Base-by-base conservation (phyloP, 306 rosid genomes). In the Gleditsia sinensis region DNA sequence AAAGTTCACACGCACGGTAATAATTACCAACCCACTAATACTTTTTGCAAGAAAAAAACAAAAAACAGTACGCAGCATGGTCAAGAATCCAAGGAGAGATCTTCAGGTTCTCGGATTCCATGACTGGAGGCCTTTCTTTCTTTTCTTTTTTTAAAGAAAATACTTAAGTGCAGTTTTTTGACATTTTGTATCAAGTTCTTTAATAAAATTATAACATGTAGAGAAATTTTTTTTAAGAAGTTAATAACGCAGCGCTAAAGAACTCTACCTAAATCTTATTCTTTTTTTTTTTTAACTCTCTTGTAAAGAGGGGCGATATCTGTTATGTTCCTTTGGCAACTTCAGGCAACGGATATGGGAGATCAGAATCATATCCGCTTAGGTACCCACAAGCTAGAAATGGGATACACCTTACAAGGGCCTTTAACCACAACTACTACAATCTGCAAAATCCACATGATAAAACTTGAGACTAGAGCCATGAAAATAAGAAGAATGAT, bases 361-460 rank as follows among this genome's bases (percentile, higher is more conserved):
- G 90, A 81, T 93, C 98, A 21, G 97, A 93, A 60, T 93, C 98
- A 72, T 93, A 90, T 24, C 97, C 95, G 63, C 80, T 71, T 21
- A 93, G 97, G 75, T 92, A 94, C 72, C 98, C 98, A 9, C 98
- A 92, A 46, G 96, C 94, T 76, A 90, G 90, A 78, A 92, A 92
- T 49, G 98, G 97, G 77, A 89, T 93, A 94, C 82, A 91, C 93
- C 90, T 88, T 90, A 71, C 88, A 91, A 27, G 93, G 86, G 67
- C 98, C 94, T 87, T 90, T 97, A 81, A 89, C 93, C 88, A 36
- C 97, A 95, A 72, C 97, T 88, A 71, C 89, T 81, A 83, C 94
- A 94, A 88, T 94, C 96, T 91, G 90, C 78, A 78, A 80, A 19
- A 51, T 10, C 36, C 74, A 21, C 2, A 65, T 53, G 64, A 39